Base-by-base conservation (phyloP, 202 grass and related monocot genomes). In the Bolboschoenoplectus hybrid region DNA sequence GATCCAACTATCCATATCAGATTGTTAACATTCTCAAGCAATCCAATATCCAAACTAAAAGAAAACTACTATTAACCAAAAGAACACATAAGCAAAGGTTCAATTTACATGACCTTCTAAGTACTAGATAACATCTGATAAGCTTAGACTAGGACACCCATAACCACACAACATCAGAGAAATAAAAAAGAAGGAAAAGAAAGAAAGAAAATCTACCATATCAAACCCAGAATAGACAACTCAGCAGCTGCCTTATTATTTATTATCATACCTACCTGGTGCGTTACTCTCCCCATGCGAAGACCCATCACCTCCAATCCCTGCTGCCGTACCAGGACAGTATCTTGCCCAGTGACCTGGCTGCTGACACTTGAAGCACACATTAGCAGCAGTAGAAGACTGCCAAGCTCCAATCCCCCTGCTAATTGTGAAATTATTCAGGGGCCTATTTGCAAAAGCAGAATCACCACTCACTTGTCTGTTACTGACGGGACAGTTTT, bases 401-500 rank as follows among this genome's bases (percentile, higher is more conserved):
- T 34, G 55, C 13, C 26, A 34, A 45, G 43, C 39, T 64, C 68
- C 45, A 20, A 26, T 12, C 2, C 63, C 9, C 34, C 70, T 20
- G 13, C 74, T 19, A 39, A 6, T 36, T 79, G 2, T 19, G n/a
- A 35, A 36, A 10, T 19, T 40, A 45, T 69, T 73, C 1, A 87
- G 75, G 63, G 84, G 63, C 34, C 87, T 83, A 80, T 67, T 60
- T 0, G 39, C 14, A 52, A 87, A 88, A 40, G 85, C 60, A 19
- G 32, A 44, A 6, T 85, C 66, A 69, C 90, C 53, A 39, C 77
- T 82, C 20, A 81, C 83, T 70, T 89, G 87, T 74, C 89, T 86
- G 57, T 73, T 73, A 16, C 44, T 51, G 52, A 43, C 6, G 56
- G 89, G 86, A 74, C 92, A 91, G 52, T 91, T 91, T 32, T 90